A percentile compares a stretch with the other conserved stretches of the same genome.
phyloP scores from a whole-genome alignment of 1,284 basidiomycete genomes.

The Malassezia furfur region DNA sequence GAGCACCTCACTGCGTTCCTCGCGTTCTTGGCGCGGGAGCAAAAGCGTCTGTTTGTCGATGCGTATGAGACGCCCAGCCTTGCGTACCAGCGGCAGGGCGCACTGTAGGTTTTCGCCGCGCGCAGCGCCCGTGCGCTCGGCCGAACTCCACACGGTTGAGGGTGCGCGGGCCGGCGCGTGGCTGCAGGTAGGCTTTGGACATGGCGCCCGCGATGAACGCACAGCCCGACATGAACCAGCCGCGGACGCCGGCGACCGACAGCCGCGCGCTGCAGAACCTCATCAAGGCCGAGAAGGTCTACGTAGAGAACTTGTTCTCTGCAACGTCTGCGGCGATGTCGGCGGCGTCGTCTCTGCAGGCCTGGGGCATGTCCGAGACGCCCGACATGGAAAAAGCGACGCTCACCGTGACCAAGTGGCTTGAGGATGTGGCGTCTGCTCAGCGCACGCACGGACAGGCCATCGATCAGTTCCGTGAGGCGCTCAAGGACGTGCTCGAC shows the following conservation, averaged over 20 bases:
- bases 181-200: neutral
- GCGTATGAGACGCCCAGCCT: slow-evolving; percentile 65
- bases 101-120: neutral
- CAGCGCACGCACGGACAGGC: slow-evolving; percentile 48
- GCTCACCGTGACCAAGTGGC: slow-evolving; percentile 44
- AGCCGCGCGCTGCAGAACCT: slow-evolving; percentile 49
- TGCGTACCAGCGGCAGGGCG: slow-evolving; percentile 61
- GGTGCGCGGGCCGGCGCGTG: neutral
- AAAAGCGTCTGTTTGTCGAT: slow-evolving; percentile 59
- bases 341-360: slow-evolving; percentile 47
- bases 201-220: slow-evolving; percentile 13
- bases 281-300: slow-evolving; percentile 49
- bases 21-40: slow-evolving; percentile 63
- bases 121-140: slow-evolving; percentile 3
- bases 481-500: slow-evolving; percentile 50
- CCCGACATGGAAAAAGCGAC: slow-evolving; percentile 45
- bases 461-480: slow-evolving; percentile 48
- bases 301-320: slow-evolving; percentile 33
- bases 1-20: slow-evolving; percentile 86
- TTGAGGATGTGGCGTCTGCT: slow-evolving; percentile 43
- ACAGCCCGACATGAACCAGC: slow-evolving; percentile 31
- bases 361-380: slow-evolving; percentile 50
- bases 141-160: slow-evolving; percentile 5
- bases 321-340: slow-evolving; percentile 25
- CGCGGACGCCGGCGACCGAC: slow-evolving; percentile 41